These are phyloP conservation scores for Hymenoscyphus repandus DNA, from an alignment of 2,329 filamentous ascomycete genomes.

Conservation along the genomic window DNA sequence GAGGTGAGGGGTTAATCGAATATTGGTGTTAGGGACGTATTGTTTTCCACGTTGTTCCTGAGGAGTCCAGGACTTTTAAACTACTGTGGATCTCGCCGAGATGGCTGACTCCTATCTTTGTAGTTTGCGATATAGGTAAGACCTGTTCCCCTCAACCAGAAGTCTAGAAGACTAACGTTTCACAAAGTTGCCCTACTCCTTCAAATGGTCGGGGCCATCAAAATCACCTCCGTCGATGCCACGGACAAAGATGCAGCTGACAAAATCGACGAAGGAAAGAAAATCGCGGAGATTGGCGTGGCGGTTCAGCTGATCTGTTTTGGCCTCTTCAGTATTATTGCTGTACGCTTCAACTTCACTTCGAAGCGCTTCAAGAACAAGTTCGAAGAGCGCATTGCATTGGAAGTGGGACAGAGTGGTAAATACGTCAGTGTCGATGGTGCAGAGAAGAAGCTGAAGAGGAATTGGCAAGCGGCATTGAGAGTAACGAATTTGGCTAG, in stretches of 20 bases:
- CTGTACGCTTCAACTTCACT: slow-evolving; percentile 42
- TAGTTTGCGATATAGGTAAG: slow-evolving; percentile 24
- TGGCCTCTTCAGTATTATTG: slow-evolving; percentile 41
- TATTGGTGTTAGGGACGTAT: slow-evolving; percentile 20
- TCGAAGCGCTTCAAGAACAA: slow-evolving; percentile 34
- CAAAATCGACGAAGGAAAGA: slow-evolving; percentile 33
- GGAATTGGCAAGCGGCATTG: slow-evolving; percentile 32
- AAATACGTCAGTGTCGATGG: slow-evolving; percentile 26
- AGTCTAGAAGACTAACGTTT: neutral
- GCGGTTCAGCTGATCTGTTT: slow-evolving; percentile 41
- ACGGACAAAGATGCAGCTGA: slow-evolving; percentile 29
- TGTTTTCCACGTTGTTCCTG: slow-evolving; percentile 29
- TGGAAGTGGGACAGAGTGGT: slow-evolving; percentile 6
- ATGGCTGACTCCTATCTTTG: slow-evolving; percentile 26
- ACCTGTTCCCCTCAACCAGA: neutral
- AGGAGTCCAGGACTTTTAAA: slow-evolving; percentile 12
- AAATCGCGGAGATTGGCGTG: slow-evolving; percentile 37
- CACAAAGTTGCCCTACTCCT: slow-evolving; percentile 22
- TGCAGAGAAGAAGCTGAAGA: slow-evolving; percentile 20
- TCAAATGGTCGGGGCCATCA: slow-evolving; percentile 29
- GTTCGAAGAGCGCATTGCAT: slow-evolving; percentile 27
- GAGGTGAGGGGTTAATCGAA: neutral
- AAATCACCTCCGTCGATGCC: slow-evolving; percentile 34
- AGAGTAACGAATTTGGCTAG: slow-evolving; percentile 30
- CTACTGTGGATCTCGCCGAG: slow-evolving; percentile 26